A percentile compares a stretch with the other conserved stretches of the same genome.
Conservation (phyloP, 106 monocot species). For the Posidonia australis region DNA sequence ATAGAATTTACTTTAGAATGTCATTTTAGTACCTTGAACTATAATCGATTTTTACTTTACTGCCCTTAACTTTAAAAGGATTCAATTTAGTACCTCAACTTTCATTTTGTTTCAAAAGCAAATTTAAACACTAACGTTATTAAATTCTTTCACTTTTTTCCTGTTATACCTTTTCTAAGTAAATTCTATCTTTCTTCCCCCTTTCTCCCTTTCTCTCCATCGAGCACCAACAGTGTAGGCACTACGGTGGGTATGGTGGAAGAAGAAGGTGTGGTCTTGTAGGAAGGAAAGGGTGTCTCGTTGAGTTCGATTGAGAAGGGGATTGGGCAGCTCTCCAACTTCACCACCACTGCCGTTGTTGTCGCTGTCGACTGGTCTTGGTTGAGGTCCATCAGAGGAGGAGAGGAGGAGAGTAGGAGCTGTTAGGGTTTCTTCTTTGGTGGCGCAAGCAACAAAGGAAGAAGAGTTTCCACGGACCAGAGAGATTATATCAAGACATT, state of each 20-base stretch:
- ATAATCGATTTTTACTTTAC: too few species aligned
- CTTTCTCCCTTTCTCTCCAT: too few species aligned
- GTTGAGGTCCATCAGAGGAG: conserved; percentile 8
- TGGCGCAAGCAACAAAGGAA: conserved; percentile 35
- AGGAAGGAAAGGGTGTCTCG: conserved; percentile 18
- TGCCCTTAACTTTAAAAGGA: too few species aligned
- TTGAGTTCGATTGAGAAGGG: conserved; percentile 29
- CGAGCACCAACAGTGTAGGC: conserved; percentile 4
- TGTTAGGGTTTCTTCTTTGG: background rate
- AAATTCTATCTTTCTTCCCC: too few species aligned
- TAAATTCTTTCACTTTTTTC: too few species aligned
- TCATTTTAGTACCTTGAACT: too few species aligned
- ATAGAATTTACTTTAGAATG: too few species aligned
- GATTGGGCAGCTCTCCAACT: conserved; percentile 5
- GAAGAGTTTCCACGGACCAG: conserved; percentile 57
- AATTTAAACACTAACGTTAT: too few species aligned
- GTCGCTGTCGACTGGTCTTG: background rate
- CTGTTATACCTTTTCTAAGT: too few species aligned
- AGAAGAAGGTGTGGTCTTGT: background rate
- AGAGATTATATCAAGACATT: conserved; percentile 76
- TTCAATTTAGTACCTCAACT: too few species aligned
- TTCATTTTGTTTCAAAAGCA: too few species aligned
- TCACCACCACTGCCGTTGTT: background rate
- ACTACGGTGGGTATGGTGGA: background rate
- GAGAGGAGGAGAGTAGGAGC: background rate